These are phyloP conservation scores for Phytopythium aichiense DNA, from an alignment of 352 stramenopile species.

Conservation along the genomic window DNA sequence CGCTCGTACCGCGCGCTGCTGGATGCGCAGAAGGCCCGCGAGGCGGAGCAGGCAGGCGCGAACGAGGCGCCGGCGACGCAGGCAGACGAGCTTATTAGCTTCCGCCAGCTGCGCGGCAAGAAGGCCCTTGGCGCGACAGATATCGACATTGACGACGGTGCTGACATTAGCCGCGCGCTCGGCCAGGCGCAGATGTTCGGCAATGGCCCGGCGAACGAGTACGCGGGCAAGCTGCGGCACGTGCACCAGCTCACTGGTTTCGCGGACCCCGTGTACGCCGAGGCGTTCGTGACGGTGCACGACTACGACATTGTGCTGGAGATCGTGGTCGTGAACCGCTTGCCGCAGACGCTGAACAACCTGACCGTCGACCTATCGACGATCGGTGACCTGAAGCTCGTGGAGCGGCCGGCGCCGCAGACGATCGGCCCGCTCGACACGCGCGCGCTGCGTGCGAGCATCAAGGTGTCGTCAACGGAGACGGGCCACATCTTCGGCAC, in stretches of 20 bases:
- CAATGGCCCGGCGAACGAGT: constrained; percentile 60
- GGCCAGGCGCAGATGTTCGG: constrained; percentile 65
- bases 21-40: constrained; percentile 66
- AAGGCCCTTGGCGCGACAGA: constrained; percentile 91
- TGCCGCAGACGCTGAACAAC: constrained; percentile 97
- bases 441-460: constrained; percentile 96
- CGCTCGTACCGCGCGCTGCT: constrained; percentile 72
- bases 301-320: constrained; percentile 99
- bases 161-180: constrained; percentile 93
- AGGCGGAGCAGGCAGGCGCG: constrained; percentile 52
- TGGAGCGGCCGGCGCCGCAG: constrained; percentile 96
- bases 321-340: constrained; percentile 99
- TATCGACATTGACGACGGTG: constrained; percentile 98
- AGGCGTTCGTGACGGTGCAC: constrained; percentile 99
- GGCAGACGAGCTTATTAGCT: constrained; percentile 97
- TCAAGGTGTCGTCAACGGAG: constrained; percentile 99
- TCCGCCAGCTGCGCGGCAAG: constrained; percentile 93
- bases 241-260: constrained; percentile 99
- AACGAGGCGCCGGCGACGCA: constrained; percentile 62
- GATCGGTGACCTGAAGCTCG: constrained; percentile 99
- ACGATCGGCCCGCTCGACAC: constrained; percentile 98
- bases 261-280: constrained; percentile 98
- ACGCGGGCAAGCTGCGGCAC: constrained; percentile 91
- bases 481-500: constrained; percentile 99
- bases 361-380: constrained; percentile 98